Percentiles rank a stretch among this genome's conserved stretches.
Evolutionary conservation across 1,284 basidiomycete genomes (phyloP).

Genomic region (Naganishia cerealis): DNA sequence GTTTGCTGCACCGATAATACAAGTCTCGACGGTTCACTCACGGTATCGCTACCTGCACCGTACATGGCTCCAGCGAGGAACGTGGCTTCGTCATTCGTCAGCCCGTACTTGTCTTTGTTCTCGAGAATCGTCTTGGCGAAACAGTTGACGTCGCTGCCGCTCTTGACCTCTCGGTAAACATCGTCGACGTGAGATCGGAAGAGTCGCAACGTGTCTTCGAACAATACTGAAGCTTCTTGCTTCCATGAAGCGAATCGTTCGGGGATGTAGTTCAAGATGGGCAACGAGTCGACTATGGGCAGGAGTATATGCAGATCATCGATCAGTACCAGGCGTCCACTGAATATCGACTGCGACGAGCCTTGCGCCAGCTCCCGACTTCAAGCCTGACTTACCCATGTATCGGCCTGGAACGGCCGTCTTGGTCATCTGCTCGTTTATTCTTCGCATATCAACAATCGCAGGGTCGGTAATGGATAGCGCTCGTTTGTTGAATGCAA

Average conservation of each 20-base stretch:
- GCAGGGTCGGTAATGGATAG: constrained; percentile 38
- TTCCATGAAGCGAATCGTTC: constrained; percentile 42
- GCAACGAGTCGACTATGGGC: constrained; percentile 41
- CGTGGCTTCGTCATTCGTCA: constrained; percentile 41
- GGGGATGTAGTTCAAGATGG: constrained; percentile 41
- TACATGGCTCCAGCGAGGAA: constrained; percentile 45
- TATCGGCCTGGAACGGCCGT: constrained; percentile 44
- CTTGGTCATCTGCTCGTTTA: constrained; percentile 41
- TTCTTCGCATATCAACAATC: constrained; percentile 41
- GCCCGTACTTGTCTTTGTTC: constrained; percentile 38
- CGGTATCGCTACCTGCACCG: constrained; percentile 38
- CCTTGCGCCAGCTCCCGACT: not conserved
- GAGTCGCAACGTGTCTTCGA: constrained; percentile 39
- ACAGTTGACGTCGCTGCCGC: constrained; percentile 40
- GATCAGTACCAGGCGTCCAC: not conserved
- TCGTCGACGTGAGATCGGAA: constrained; percentile 40
- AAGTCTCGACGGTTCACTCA: not conserved
- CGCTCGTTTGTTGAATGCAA: constrained; percentile 45
- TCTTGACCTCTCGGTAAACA: constrained; percentile 25
- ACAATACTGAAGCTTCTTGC: constrained; percentile 34
- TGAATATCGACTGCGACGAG: not conserved
- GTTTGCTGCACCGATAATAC: not conserved
- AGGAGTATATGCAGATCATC: too few relatives aligned
- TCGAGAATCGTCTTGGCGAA: constrained; percentile 42
- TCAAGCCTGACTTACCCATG: constrained; percentile 29